Evolutionary conservation across 2,329 filamentous ascomycete species (phyloP).

Genomic region (Aspergillus fumigatiaffinis): DNA sequence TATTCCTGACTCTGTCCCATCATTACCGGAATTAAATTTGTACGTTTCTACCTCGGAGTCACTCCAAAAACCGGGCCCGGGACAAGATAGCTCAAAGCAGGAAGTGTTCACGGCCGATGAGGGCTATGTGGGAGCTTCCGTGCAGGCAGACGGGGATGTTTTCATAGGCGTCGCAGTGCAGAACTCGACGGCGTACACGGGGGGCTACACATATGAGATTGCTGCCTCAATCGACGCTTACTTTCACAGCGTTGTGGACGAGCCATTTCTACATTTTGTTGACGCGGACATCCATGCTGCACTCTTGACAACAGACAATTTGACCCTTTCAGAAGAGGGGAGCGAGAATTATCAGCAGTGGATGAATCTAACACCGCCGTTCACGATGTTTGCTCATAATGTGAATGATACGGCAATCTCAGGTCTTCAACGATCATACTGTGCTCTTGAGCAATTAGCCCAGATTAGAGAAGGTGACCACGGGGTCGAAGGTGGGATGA

Average conservation of each 20-base stretch:
- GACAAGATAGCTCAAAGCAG: conserved; percentile 40
- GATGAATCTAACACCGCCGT: conserved; percentile 62
- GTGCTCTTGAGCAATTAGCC: conserved; percentile 67
- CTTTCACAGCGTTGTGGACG: conserved; percentile 61
- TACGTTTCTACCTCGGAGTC: conserved; percentile 66
- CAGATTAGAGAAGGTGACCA: conserved; percentile 60
- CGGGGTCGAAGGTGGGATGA: conserved; percentile 62
- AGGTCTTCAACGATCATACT: conserved; percentile 76
- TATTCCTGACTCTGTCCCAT: conserved; percentile 27
- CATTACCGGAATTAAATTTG: conserved; percentile 69
- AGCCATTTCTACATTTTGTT: conserved; percentile 66
- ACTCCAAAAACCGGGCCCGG: conserved; percentile 65
- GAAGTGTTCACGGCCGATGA: conserved; percentile 53
- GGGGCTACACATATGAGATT: conserved; percentile 74
- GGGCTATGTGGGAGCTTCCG: conserved; percentile 64
- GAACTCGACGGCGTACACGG: conserved; percentile 58
- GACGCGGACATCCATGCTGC: conserved; percentile 79
- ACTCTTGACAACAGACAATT: conserved; percentile 71
- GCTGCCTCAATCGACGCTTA: conserved; percentile 75
- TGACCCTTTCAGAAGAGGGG: conserved; percentile 49
- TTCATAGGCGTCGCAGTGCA: conserved; percentile 75
- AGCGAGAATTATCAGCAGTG: conserved; percentile 50
- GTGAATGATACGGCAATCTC: conserved; percentile 55
- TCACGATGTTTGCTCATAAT: conserved; percentile 71
- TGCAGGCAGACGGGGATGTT: conserved; percentile 62